A percentile compares a stretch with the other conserved stretches of the same genome.
phyloP scores from a whole-genome alignment of 345 rosid species.

The Eucalyptus globulus region DNA sequence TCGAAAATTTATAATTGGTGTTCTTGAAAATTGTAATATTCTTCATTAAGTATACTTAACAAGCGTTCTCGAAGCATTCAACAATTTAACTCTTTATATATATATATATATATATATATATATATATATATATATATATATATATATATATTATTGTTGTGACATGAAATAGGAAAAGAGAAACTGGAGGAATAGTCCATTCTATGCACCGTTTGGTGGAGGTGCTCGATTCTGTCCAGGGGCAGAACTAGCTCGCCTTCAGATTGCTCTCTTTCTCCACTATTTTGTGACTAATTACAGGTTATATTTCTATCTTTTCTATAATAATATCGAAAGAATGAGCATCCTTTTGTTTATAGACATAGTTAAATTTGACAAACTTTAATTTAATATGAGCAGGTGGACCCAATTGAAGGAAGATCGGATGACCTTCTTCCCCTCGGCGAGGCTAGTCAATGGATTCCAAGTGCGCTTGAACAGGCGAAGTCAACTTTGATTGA shows the following conservation, averaged over 20 bases:
- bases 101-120: neutral
- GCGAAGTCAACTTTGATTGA: neutral
- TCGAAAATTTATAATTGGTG: neutral
- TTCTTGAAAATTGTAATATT: neutral
- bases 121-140: neutral
- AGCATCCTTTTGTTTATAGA: neutral
- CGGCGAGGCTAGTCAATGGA: slow-evolving; percentile 82
- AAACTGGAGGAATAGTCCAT: slow-evolving; percentile 71
- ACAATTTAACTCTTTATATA: neutral
- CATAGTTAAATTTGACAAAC: neutral
- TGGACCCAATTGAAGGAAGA: slow-evolving; percentile 77
- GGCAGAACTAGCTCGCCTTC: slow-evolving; percentile 85
- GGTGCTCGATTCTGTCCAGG: slow-evolving; percentile 90
- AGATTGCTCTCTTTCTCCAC: slow-evolving; percentile 72
- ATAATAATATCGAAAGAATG: neutral
- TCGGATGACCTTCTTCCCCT: slow-evolving; percentile 67
- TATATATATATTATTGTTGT: neutral
- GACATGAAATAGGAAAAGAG: slow-evolving; percentile 50
- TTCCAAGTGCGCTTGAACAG: slow-evolving; percentile 42
- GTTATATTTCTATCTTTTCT: neutral
- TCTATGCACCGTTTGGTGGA: slow-evolving; percentile 68
- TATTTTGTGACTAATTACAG: slow-evolving; percentile 48
- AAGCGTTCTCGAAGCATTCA: neutral
- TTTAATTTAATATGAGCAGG: slow-evolving; percentile 3
- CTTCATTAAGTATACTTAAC: neutral